Evolutionary conservation across 2,329 filamentous ascomycete genomes (phyloP).

Genomic region (Talaromyces sp.): DNA sequence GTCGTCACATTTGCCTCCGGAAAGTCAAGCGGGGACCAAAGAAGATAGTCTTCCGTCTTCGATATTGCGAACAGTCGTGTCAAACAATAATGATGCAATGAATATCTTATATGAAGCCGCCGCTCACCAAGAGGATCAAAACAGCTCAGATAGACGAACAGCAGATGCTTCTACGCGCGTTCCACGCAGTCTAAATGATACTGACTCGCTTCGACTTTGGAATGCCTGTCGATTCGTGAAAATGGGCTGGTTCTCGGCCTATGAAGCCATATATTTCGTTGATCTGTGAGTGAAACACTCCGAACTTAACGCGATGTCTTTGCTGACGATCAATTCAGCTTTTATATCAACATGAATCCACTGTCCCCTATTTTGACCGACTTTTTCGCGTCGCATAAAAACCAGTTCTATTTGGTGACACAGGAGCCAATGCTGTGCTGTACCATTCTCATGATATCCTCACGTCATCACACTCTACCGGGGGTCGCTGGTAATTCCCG

Average conservation of each 20-base stretch:
- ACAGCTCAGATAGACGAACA: background rate
- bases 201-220: conserved; percentile 47
- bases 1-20: background rate
- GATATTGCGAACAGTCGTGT: conserved; percentile 53
- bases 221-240: conserved; percentile 53
- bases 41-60: conserved; percentile 37
- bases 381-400: conserved; percentile 51
- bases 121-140: conserved; percentile 26
- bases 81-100: conserved; percentile 54
- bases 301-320: background rate
- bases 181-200: conserved; percentile 16
- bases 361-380: conserved; percentile 53
- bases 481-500: conserved; percentile 46
- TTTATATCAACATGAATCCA: conserved; percentile 52
- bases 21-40: conserved; percentile 9
- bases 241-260: conserved; percentile 58
- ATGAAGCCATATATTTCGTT: conserved; percentile 54
- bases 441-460: conserved; percentile 57
- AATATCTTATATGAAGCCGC: conserved; percentile 55
- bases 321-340: conserved; percentile 24
- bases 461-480: conserved; percentile 48
- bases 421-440: conserved; percentile 56
- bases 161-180: background rate
- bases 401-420: conserved; percentile 52
- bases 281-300: conserved; percentile 45